Conservation (phyloP, 2,329 filamentous ascomycete genomes). For the Neonectria hederae region DNA sequence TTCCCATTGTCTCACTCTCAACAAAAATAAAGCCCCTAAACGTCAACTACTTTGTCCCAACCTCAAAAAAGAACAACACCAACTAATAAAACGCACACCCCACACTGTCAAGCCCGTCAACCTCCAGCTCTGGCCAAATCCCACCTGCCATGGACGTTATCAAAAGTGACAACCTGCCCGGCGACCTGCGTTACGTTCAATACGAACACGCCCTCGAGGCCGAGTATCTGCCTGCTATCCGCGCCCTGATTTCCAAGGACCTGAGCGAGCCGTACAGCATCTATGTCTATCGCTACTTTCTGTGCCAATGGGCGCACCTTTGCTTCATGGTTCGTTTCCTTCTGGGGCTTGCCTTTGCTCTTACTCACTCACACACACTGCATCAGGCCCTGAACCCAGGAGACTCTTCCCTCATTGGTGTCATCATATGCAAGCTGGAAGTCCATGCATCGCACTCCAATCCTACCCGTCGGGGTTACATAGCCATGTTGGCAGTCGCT, state of each 20-base stretch:
- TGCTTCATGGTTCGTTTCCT: constrained; percentile 82
- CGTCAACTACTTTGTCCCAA: constrained; percentile 18
- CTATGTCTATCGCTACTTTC: constrained; percentile 97
- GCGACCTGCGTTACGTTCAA: constrained; percentile 67
- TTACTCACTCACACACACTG: background rate
- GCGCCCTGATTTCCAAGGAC: constrained; percentile 93
- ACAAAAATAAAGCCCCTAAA: constrained; percentile 1
- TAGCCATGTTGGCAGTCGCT: constrained; percentile 96
- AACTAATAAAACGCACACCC: background rate
- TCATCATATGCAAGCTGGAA: constrained; percentile 95
- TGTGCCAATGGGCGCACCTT: constrained; percentile 97
- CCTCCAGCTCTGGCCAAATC: constrained; percentile 13
- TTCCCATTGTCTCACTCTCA: constrained; percentile 5
- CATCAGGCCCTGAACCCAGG: constrained; percentile 67
- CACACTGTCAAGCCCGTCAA: background rate
- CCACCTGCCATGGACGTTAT: constrained; percentile 47
- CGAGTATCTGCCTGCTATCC: constrained; percentile 82
- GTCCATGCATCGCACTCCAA: constrained; percentile 84
- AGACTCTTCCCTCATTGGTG: constrained; percentile 77
- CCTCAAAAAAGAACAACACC: constrained; percentile 22
- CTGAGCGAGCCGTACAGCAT: constrained; percentile 99
- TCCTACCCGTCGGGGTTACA: constrained; percentile 84
- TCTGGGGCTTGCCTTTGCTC: constrained; percentile 8
- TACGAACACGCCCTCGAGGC: constrained; percentile 70
- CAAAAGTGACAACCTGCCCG: constrained; percentile 49